phyloP scores from a whole-genome alignment of 257 asterid species.

The Capsicum pubescens region DNA sequence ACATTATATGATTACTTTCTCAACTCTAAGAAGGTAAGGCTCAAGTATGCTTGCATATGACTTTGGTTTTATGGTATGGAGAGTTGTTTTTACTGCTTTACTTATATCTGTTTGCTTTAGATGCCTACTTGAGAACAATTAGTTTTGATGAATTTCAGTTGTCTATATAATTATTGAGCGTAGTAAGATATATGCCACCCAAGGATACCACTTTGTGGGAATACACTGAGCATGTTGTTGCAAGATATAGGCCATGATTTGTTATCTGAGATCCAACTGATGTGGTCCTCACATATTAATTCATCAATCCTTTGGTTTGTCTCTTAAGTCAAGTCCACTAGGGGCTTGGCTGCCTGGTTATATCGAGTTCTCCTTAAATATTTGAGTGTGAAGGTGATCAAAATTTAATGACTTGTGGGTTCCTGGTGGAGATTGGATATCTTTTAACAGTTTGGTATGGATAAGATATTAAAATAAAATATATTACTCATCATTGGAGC shows the following conservation, averaged over 20 bases:
- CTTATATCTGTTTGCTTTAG: not conserved
- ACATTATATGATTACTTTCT: conserved; percentile 90
- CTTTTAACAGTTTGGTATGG: not conserved
- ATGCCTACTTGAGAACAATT: not conserved
- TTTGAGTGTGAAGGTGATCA: not conserved
- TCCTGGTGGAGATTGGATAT: not conserved
- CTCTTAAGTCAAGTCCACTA: not conserved
- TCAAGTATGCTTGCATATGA: not conserved
- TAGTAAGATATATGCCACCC: too few relatives aligned
- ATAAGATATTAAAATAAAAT: not conserved
- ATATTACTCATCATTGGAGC: not conserved
- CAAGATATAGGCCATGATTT: not conserved
- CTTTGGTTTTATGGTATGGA: not conserved
- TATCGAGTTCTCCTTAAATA: not conserved
- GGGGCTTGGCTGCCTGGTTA: not conserved
- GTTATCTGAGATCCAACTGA: not conserved
- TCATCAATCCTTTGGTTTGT: not conserved
- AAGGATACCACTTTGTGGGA: too few relatives aligned
- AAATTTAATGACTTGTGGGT: not conserved
- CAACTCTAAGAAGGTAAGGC: conserved; percentile 80
- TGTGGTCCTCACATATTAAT: not conserved
- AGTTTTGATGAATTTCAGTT: not conserved
- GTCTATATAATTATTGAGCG: not conserved
- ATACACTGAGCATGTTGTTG: too few relatives aligned
- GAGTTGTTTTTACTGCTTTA: not conserved